Evolutionary conservation across 164 flowering plant species (phyloP).

Genomic region (Warburgia ugandensis): DNA sequence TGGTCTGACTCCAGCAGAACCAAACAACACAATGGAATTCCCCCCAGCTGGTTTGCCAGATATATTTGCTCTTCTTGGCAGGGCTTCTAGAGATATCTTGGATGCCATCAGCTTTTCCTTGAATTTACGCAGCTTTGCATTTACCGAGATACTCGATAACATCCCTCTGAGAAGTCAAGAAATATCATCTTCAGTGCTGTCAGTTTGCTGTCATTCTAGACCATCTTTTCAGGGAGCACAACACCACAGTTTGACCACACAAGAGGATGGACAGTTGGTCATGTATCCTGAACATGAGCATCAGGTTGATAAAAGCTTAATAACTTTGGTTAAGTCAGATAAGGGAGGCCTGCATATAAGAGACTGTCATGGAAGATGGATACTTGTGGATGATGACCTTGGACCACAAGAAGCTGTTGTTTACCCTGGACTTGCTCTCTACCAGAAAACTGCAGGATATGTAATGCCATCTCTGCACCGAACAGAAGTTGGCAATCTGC

Average conservation of each 20-base stretch:
- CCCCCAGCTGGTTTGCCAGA: conserved; percentile 88
- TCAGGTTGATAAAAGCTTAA: conserved; percentile 69
- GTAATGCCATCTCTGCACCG: conserved; percentile 68
- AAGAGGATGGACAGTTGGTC: conserved; percentile 71
- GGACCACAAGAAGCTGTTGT: conserved; percentile 91
- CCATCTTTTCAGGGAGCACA: conserved; percentile 81
- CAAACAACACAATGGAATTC: conserved; percentile 51
- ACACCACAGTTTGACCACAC: conserved; percentile 50
- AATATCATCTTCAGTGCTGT: conserved; percentile 82
- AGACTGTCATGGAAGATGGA: conserved; percentile 79
- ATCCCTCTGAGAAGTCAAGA: conserved; percentile 76
- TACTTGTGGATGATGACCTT: conserved; percentile 79
- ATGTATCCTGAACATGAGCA: conserved; percentile 80
- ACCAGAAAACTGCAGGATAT: conserved; percentile 95
- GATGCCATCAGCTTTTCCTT: conserved; percentile 83
- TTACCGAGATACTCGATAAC: conserved; percentile 83
- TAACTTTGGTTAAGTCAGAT: conserved; percentile 77
- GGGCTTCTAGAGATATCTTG: conserved; percentile 70
- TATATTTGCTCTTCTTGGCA: conserved; percentile 73
- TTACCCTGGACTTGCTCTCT: conserved; percentile 89
- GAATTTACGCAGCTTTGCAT: conserved; percentile 84
- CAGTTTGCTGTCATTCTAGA: conserved; percentile 82
- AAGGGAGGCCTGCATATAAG: conserved; percentile 72
- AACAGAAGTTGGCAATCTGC: conserved; percentile 49
- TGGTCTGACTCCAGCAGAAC: conserved; percentile 61